Evolutionary conservation across 257 asterid genomes (phyloP).

Genomic region (Asclepias syriaca): DNA sequence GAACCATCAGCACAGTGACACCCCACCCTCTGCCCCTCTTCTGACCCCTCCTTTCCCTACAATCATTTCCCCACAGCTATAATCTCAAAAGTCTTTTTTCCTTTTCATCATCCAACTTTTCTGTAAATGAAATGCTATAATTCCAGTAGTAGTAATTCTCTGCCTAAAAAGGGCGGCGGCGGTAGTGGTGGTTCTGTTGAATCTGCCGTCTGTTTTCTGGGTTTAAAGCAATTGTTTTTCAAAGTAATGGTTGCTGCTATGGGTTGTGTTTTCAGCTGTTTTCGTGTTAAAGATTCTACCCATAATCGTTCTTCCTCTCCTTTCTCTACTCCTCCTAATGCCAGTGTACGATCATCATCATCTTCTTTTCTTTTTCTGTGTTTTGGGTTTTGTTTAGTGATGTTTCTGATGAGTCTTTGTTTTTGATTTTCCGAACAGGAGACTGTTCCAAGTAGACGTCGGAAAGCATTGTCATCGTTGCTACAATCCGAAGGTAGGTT

Average conservation of each 20-base stretch:
- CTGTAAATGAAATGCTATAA: constrained; percentile 15
- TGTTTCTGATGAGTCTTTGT: not conserved
- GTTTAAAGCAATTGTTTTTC: constrained; percentile 9
- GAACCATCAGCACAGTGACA: constrained; percentile 43
- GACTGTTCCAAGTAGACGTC: constrained; percentile 40
- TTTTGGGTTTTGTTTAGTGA: not conserved
- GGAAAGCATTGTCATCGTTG: constrained; percentile 65
- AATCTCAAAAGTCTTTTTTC: not conserved
- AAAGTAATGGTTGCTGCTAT: constrained; percentile 34
- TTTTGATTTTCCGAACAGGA: constrained; percentile 33
- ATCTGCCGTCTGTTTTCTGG: not conserved
- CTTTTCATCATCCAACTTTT: no score
- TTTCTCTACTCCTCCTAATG: not conserved
- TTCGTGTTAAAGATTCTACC: constrained; percentile 41
- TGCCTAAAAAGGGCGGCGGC: constrained; percentile 1
- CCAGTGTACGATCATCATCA: not conserved
- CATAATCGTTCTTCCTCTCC: constrained; percentile 2
- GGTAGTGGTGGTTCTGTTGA: not conserved
- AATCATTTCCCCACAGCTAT: not conserved
- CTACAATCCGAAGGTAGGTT: constrained; percentile 59
- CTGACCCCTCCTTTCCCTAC: constrained; percentile 5
- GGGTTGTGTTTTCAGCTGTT: constrained; percentile 69
- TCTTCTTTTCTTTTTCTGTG: no score
- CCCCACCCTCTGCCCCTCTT: constrained; percentile 12
- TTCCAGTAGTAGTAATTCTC: constrained; percentile 6